phyloP scores from a whole-genome alignment of 2,329 filamentous ascomycete species.

The Fusarium floridanum region DNA sequence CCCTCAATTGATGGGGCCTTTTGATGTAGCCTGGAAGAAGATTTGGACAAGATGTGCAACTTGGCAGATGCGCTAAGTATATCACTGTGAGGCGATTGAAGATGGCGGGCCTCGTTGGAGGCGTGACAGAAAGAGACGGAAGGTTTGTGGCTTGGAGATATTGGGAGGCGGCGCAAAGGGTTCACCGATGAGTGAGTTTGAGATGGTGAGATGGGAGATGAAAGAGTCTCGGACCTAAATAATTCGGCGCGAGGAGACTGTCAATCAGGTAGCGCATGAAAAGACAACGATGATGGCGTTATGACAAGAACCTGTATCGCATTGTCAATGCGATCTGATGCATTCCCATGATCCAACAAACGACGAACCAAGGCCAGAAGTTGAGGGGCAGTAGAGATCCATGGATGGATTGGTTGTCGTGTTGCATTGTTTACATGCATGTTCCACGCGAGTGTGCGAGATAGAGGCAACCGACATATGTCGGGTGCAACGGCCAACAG shows the following conservation, averaged over 20 bases:
- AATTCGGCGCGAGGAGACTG: constrained; percentile 46
- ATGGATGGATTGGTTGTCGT: constrained; percentile 24
- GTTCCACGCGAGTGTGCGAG: constrained; percentile 19
- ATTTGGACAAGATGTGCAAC: constrained; percentile 61
- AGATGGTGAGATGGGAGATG: constrained; percentile 42
- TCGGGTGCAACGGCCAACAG: constrained; percentile 7
- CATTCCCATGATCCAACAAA: constrained; percentile 12
- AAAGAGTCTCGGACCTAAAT: constrained; percentile 40
- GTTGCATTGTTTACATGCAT: constrained; percentile 34
- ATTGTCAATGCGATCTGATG: background rate
- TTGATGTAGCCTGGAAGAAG: constrained; percentile 49
- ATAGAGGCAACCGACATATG: constrained; percentile 23
- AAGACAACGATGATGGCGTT: constrained; percentile 10
- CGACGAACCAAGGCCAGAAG: constrained; percentile 14
- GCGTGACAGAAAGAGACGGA: constrained; percentile 47
- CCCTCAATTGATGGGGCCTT: background rate
- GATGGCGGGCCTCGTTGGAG: constrained; percentile 47
- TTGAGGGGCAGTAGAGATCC: constrained; percentile 29
- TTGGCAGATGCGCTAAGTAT: constrained; percentile 46
- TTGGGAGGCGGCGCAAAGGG: constrained; percentile 43
- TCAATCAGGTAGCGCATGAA: constrained; percentile 13
- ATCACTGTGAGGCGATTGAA: constrained; percentile 44
- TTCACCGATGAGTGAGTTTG: constrained; percentile 31
- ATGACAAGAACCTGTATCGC: constrained; percentile 22
- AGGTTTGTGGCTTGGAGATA: constrained; percentile 49